A percentile compares a stretch with the other conserved stretches of the same genome.
phyloP scores from a whole-genome alignment of 208 protist genomes.

The Trypanosoma rangeli region DNA sequence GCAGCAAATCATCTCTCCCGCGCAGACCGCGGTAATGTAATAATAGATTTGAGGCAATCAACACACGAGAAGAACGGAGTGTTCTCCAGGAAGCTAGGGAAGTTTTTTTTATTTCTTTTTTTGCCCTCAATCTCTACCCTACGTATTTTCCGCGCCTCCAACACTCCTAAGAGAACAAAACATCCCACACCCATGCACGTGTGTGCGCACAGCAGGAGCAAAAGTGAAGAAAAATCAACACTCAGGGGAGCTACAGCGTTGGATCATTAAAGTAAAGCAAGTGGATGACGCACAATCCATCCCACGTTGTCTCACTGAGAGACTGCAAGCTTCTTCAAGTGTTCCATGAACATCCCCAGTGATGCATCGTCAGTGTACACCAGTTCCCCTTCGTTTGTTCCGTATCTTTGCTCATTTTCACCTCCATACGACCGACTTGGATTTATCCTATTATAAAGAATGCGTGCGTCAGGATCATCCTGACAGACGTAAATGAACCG shows the following conservation, averaged over 20 bases:
- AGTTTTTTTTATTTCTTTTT: neutral
- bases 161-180: neutral
- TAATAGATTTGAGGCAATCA: neutral
- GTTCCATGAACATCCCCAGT: conserved; percentile 97
- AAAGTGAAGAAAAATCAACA: conserved; percentile 1
- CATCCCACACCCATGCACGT: neutral
- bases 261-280: neutral
- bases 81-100: neutral
- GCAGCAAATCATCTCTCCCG: neutral
- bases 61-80: neutral
- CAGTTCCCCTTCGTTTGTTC: conserved; percentile 74
- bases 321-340: conserved; percentile 97
- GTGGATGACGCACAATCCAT: conserved; percentile 1
- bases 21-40: neutral
- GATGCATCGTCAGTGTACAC: conserved; percentile 98
- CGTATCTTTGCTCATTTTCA: conserved; percentile 57
- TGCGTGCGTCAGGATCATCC: conserved; percentile 94
- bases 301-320: conserved; percentile 41
- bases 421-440: conserved; percentile 95
- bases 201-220: neutral
- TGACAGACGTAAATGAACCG: conserved; percentile 97
- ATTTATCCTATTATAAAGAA: conserved; percentile 98
- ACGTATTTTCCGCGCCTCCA: neutral
- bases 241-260: no score
- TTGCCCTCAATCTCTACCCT: neutral